phyloP scores from a whole-genome alignment of 2,329 filamentous ascomycete genomes.

The Cladophialophora immunda region DNA sequence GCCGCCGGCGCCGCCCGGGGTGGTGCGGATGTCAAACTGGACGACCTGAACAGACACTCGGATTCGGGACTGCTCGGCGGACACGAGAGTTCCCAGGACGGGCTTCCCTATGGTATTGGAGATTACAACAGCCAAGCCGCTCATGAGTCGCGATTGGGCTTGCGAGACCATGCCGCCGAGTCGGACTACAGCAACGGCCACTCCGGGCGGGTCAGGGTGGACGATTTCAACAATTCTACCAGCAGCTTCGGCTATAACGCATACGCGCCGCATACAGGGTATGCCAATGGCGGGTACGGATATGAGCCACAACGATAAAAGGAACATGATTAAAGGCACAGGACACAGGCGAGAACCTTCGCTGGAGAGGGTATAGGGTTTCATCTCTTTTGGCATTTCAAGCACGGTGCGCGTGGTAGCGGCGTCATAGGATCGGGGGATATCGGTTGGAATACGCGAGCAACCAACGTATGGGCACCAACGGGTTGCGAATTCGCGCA shows the following conservation, averaged over 20 bases:
- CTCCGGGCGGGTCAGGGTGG: constrained; percentile 18
- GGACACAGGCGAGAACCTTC: neutral
- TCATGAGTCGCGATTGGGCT: constrained; percentile 2
- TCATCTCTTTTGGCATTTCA: neutral
- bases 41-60: constrained; percentile 41
- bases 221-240: constrained; percentile 20
- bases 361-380: neutral
- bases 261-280: constrained; percentile 9
- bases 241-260: constrained; percentile 9
- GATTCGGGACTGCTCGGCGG: constrained; percentile 2
- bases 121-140: constrained; percentile 16
- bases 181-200: constrained; percentile 11
- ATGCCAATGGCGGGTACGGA: constrained; percentile 24
- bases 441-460: neutral
- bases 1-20: constrained; percentile 47
- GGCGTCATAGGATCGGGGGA: neutral
- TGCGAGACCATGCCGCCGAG: constrained; percentile 17
- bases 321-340: neutral
- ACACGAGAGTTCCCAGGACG: constrained; percentile 20
- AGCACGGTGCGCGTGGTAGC: neutral
- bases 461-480: too few species aligned
- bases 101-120: constrained; percentile 25
- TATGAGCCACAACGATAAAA: constrained; percentile 34
- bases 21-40: constrained; percentile 47
- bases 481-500: too few species aligned